Base-by-base conservation (phyloP, 176 grass and related monocot species). In the Cenchrus americanus region DNA sequence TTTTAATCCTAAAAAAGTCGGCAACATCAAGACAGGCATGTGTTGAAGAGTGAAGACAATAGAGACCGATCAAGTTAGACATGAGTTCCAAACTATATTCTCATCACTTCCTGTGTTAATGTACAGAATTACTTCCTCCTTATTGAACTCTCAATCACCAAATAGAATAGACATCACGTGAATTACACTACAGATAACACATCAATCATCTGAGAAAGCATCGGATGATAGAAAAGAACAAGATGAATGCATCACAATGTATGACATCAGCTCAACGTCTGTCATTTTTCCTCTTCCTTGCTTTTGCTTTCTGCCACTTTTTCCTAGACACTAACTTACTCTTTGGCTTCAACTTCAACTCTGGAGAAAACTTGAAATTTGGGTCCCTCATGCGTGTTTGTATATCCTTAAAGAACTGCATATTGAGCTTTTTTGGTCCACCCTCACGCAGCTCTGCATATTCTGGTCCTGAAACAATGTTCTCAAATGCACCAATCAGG, bases 381-480 rank as follows among this genome's bases (percentile, higher is more conserved):
- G 93, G 91, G 46, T 96, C 93, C 77, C 91, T 93, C 96, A 96
- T 99, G 2, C 89, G 91, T 14, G 93, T 65, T 55, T 99, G 93
- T 80, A 98, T 95, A 70, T 98, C 91, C 80, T 95, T 98, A 79
- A 98, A 98, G 64, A 98, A 95, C 82, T 95, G 85, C 68, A 98
- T 90, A 76, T 95, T 98, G 24, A 98, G 88, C 85, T 95, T 95
- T 87, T 98, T 98, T 13, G 91, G 96, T 50, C 92, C 92, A 7
- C 96, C 96, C 75, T 98, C 96, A 14, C 89, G 52, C 53, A 98
- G 73, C 76, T 98, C 92, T 18, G 87, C 87, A 66, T 95, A 95
- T 68, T 95, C 92, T 82, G 92, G 96, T 75, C 92, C 96, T 52
- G 93, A 90, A 50, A 98, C 89, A 40, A 98, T 93, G 72, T 98